phyloP scores from a whole-genome alignment of 192 early-diverging fungal species.

The Powellomyces hirtus region DNA sequence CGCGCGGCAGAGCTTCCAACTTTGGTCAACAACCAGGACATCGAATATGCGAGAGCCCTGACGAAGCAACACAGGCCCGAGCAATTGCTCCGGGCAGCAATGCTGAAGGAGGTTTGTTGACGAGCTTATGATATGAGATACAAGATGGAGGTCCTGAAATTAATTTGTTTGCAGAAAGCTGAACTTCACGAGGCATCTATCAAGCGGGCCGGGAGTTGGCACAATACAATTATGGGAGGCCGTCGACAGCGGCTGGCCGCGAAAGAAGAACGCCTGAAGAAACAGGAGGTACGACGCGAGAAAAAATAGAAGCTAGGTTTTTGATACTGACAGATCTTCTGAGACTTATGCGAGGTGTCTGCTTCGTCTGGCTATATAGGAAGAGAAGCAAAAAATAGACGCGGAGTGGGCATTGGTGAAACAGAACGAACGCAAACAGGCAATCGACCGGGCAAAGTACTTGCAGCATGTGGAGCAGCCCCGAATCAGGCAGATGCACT shows the following conservation, averaged over 20 bases:
- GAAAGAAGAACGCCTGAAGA: constrained; percentile 24
- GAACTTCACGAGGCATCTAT: constrained; percentile 39
- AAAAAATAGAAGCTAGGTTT: no score
- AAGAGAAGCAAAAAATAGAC: constrained; percentile 40
- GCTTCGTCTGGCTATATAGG: constrained; percentile 9
- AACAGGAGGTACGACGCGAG: constrained; percentile 32
- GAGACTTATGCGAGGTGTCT: no score
- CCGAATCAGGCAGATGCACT: constrained; percentile 32
- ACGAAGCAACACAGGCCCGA: background rate
- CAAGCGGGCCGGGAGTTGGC: constrained; percentile 38
- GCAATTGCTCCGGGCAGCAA: background rate
- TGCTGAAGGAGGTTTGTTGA: constrained; percentile 17
- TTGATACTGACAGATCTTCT: no score
- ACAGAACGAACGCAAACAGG: constrained; percentile 29
- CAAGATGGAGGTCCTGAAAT: no score
- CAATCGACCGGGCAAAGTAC: constrained; percentile 40
- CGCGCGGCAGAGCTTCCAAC: background rate
- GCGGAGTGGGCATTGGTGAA: constrained; percentile 40
- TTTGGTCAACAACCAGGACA: background rate
- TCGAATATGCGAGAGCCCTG: background rate
- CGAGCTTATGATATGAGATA: background rate
- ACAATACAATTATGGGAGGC: constrained; percentile 48
- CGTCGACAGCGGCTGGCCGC: constrained; percentile 45
- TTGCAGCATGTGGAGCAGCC: constrained; percentile 38
- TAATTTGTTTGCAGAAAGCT: constrained; percentile 28